Percentiles rank a stretch among this genome's conserved stretches.
phyloP scores from a whole-genome alignment of 2,329 filamentous ascomycete genomes.

The Cordyceps tenuipes region DNA sequence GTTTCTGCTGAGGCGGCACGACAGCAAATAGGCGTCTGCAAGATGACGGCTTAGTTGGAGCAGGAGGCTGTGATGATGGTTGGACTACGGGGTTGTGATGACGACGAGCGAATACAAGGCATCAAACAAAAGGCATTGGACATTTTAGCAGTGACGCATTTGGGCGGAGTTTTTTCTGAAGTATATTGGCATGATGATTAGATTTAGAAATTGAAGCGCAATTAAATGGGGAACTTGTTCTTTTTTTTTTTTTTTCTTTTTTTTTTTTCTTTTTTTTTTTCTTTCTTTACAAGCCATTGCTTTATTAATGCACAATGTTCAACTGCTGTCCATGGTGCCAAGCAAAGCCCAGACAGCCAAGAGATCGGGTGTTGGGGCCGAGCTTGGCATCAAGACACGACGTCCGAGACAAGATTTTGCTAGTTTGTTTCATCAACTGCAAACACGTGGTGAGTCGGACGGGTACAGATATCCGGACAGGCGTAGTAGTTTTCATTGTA shows the following conservation, averaged over 20 bases:
- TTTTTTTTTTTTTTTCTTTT: too few relatives aligned
- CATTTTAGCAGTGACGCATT: neutral
- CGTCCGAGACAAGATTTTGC: neutral
- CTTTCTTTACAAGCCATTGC: too few relatives aligned
- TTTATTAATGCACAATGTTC: too few relatives aligned
- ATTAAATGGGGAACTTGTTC: too few relatives aligned
- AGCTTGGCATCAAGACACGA: neutral
- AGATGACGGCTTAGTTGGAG: too few relatives aligned
- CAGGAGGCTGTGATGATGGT: too few relatives aligned
- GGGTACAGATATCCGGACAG: too few relatives aligned
- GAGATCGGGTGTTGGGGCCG: neutral
- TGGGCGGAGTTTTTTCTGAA: neutral
- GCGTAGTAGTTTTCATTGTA: neutral
- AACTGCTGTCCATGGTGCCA: neutral
- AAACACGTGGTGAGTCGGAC: neutral
- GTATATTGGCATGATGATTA: neutral
- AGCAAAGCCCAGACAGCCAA: neutral
- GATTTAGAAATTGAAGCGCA: too few relatives aligned
- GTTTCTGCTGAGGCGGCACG: conserved; percentile 3
- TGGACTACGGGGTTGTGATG: too few relatives aligned
- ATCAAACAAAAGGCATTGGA: neutral
- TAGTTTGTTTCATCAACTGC: neutral
- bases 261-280: too few relatives aligned
- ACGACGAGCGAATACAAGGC: neutral
- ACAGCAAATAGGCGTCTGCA: too few relatives aligned